These are phyloP conservation scores for Kalaharituber pfeilii DNA, from an alignment of 2,329 filamentous ascomycete species.

Conservation along the genomic window DNA sequence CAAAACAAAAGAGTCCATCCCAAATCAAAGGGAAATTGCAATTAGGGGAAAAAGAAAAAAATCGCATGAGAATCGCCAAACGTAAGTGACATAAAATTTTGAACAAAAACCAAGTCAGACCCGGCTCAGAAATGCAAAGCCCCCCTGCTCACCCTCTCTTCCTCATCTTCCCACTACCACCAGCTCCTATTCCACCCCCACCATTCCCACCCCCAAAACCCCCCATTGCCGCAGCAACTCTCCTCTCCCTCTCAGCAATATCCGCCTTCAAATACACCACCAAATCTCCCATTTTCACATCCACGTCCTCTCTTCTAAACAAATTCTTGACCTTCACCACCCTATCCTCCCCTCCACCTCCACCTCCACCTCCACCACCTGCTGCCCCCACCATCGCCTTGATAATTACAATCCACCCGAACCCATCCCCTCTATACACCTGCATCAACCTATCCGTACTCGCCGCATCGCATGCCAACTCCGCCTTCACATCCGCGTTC, in stretches of 20 bases:
- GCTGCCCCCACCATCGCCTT: slow-evolving; percentile 46
- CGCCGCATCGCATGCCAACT: slow-evolving; percentile 63
- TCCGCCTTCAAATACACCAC: slow-evolving; percentile 66
- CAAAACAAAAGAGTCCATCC: too few relatives aligned
- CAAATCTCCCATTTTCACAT: slow-evolving; percentile 56
- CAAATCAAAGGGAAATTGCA: neutral
- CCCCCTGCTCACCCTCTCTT: neutral
- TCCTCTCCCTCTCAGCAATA: slow-evolving; percentile 58
- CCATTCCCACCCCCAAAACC: neutral
- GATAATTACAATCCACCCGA: slow-evolving; percentile 77
- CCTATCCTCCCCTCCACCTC: slow-evolving; percentile 24
- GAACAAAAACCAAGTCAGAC: neutral
- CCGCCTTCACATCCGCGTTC: slow-evolving; percentile 68
- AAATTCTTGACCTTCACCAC: slow-evolving; percentile 62
- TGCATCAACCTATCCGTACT: slow-evolving; percentile 64
- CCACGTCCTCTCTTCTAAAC: slow-evolving; percentile 61
- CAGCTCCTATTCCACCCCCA: neutral
- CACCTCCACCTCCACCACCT: slow-evolving; percentile 27
- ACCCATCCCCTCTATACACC: slow-evolving; percentile 56
- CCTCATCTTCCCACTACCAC: neutral
- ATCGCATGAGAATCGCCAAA: neutral
- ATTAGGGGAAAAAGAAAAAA: neutral
- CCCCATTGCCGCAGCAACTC: slow-evolving; percentile 23
- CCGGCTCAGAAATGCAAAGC: neutral
- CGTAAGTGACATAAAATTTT: neutral